These are phyloP conservation scores for Psilocybe subaeruginosa DNA, from an alignment of 768 basidiomycete genomes.

Conservation along the genomic window DNA sequence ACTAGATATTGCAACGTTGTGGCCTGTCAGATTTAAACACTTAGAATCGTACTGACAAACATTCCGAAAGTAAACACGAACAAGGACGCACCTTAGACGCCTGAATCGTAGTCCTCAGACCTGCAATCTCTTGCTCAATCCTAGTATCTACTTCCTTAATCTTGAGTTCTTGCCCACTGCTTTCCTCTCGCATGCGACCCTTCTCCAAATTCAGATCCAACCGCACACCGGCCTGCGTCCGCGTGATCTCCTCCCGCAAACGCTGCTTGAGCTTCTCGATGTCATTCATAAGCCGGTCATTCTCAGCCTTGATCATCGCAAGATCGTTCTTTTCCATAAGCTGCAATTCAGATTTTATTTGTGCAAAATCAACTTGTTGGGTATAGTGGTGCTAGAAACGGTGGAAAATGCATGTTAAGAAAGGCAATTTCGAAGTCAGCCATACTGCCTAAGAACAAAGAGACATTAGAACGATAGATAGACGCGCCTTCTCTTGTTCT, in stretches of 20 bases:
- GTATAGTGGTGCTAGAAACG: constrained; percentile 79
- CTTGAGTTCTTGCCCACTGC: constrained; percentile 89
- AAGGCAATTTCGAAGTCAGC: not conserved
- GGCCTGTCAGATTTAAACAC: constrained; percentile 45
- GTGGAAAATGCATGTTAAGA: not conserved
- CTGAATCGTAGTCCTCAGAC: constrained; percentile 80
- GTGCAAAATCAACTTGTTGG: constrained; percentile 96
- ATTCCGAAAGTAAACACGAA: not conserved
- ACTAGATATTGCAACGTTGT: constrained; percentile 87
- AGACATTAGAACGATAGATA: no score
- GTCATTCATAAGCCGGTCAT: constrained; percentile 88
- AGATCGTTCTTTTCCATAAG: constrained; percentile 97
- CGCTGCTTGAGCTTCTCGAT: constrained; percentile 95
- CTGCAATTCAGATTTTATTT: constrained; percentile 95
- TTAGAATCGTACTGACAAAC: not conserved
- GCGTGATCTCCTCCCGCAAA: constrained; percentile 86
- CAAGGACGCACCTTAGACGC: constrained; percentile 68
- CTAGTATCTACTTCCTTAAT: constrained; percentile 97
- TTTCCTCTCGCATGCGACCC: constrained; percentile 93
- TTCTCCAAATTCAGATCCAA: constrained; percentile 97
- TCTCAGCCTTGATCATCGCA: constrained; percentile 94
- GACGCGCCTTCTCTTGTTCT: constrained; percentile 89
- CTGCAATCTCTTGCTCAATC: constrained; percentile 95
- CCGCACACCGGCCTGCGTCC: constrained; percentile 91
- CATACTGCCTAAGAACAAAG: not conserved